Percentiles rank a stretch among this genome's conserved stretches.
Conservation (phyloP, 2,329 filamentous ascomycete genomes). For the Nannizzia gypsea region DNA sequence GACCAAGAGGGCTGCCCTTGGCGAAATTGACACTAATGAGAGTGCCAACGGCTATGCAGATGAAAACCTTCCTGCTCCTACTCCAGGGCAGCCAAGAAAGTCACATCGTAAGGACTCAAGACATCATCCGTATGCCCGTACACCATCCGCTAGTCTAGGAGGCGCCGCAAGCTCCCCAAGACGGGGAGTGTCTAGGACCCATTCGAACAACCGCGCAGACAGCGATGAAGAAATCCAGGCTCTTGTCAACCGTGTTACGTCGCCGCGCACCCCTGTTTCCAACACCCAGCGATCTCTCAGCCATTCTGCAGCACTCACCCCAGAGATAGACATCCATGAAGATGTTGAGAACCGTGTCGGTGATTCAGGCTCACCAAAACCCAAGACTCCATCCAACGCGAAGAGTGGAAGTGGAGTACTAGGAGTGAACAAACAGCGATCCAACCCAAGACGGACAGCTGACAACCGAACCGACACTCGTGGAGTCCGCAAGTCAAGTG, state of each 20-base stretch:
- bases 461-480: slow-evolving; percentile 29
- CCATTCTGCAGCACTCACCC: slow-evolving; percentile 60
- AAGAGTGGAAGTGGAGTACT: slow-evolving; percentile 43
- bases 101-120: slow-evolving; percentile 62
- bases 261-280: slow-evolving; percentile 46
- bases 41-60: slow-evolving; percentile 42
- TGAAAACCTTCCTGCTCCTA: slow-evolving; percentile 87
- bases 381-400: slow-evolving; percentile 44
- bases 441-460: slow-evolving; percentile 37
- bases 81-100: slow-evolving; percentile 90
- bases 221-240: slow-evolving; percentile 76
- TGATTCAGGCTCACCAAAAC: slow-evolving; percentile 19
- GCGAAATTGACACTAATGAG: slow-evolving; percentile 80
- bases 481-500: slow-evolving; percentile 37
- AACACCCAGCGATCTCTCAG: slow-evolving; percentile 54
- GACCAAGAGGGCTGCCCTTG: slow-evolving; percentile 71
- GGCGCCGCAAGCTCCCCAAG: slow-evolving; percentile 9
- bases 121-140: slow-evolving; percentile 59
- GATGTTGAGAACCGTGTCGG: slow-evolving; percentile 57
- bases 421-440: slow-evolving; percentile 52
- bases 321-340: slow-evolving; percentile 50
- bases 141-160: slow-evolving; percentile 36
- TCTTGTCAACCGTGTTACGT: slow-evolving; percentile 48
- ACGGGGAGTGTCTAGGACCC: background rate
- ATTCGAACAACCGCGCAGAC: slow-evolving; percentile 40